Conservation (phyloP, 164 flowering plant species). For the Chloranthus sessilifolius region DNA sequence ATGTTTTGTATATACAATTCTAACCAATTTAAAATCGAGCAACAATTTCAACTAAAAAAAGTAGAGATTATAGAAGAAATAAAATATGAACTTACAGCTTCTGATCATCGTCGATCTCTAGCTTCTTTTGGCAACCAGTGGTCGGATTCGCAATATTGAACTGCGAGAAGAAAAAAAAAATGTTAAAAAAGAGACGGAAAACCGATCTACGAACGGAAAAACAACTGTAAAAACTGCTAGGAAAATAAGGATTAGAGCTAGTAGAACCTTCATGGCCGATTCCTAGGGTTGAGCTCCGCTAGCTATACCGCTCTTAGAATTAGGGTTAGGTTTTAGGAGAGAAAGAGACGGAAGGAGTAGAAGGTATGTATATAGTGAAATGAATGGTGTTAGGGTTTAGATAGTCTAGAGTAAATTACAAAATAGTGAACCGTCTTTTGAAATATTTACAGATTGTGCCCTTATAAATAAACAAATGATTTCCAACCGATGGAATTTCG, state of each 20-base stretch:
- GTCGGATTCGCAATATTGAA: slow-evolving; percentile 27
- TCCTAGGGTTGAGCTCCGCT: neutral
- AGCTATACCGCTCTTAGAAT: neutral
- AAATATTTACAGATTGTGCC: too few species aligned
- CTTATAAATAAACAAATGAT: too few species aligned
- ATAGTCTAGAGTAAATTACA: too few species aligned
- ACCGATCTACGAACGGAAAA: neutral
- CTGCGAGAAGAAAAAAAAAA: slow-evolving; percentile 3
- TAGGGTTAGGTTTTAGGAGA: slow-evolving; percentile 3
- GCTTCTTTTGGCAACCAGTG: slow-evolving; percentile 26
- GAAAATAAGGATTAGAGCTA: neutral
- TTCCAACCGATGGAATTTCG: too few species aligned
- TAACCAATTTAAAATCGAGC: neutral
- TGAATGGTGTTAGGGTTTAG: too few species aligned
- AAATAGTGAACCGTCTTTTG: too few species aligned
- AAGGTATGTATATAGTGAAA: too few species aligned
- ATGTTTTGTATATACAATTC: neutral
- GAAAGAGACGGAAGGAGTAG: neutral
- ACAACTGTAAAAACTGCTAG: neutral
- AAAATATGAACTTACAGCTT: slow-evolving; percentile 15
- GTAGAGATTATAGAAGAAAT: neutral
- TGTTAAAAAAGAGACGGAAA: neutral
- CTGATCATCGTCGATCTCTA: slow-evolving; percentile 19
- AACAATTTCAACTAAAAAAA: neutral
- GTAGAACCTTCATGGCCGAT: slow-evolving; percentile 13